Percentiles rank a stretch among this genome's conserved stretches.
These are phyloP conservation scores for Spatholobus suberectus DNA, from an alignment of 306 rosid genomes.

Conservation along the genomic window DNA sequence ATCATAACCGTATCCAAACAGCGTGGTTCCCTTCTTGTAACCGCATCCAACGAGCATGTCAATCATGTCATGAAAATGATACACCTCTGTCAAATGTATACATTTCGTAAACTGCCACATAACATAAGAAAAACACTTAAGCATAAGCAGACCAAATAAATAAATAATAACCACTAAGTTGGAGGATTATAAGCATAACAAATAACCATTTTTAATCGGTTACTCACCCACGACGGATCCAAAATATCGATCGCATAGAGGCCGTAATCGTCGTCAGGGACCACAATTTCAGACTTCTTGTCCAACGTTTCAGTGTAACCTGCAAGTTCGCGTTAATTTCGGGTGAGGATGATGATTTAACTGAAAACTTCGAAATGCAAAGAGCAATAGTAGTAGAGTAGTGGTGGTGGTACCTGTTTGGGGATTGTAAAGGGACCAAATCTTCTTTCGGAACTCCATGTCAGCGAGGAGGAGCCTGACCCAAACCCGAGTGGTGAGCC, in stretches of 20 bases:
- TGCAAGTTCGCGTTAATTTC: constrained; percentile 37
- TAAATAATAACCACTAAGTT: background rate
- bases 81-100: constrained; percentile 71
- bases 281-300: constrained; percentile 60
- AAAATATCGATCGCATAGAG: constrained; percentile 92
- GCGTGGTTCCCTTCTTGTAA: constrained; percentile 85
- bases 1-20: constrained; percentile 96
- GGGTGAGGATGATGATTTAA: background rate
- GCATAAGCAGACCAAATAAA: background rate
- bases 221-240: constrained; percentile 71
- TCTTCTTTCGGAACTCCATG: constrained; percentile 71
- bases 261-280: constrained; percentile 82
- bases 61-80: constrained; percentile 91
- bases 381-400: background rate
- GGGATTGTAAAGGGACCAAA: constrained; percentile 83
- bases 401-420: constrained; percentile 58
- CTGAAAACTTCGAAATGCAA: background rate
- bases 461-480: constrained; percentile 83
- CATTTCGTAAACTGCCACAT: constrained; percentile 74
- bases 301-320: constrained; percentile 82
- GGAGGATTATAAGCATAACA: background rate
- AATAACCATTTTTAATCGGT: background rate
- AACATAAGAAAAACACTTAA: background rate
- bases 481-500: constrained; percentile 86
- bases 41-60: constrained; percentile 87